phyloP scores from a whole-genome alignment of 2,329 filamentous ascomycete genomes.

The Stagonosporopsis rhizophila region DNA sequence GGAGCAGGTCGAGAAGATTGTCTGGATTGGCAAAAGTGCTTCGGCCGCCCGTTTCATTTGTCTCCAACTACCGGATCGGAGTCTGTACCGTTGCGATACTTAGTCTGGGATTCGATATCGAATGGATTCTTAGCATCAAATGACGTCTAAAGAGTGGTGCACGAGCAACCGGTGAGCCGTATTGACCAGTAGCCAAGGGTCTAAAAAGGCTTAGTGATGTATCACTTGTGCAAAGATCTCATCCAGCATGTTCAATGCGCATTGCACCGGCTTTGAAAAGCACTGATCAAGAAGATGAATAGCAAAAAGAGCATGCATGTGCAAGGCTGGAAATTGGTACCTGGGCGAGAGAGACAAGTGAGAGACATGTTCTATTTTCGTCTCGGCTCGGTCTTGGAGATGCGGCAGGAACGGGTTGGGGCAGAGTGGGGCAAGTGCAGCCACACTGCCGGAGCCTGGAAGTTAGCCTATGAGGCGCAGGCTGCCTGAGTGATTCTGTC shows the following conservation, averaged over 20 bases:
- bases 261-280: too few species aligned
- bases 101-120: slow-evolving; percentile 36
- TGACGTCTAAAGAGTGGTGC: slow-evolving; percentile 12
- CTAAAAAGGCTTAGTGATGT: slow-evolving; percentile 10
- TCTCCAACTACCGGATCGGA: slow-evolving; percentile 27
- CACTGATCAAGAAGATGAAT: background rate
- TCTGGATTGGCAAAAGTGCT: slow-evolving; percentile 14
- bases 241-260: background rate
- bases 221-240: slow-evolving; percentile 1
- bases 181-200: slow-evolving; percentile 7
- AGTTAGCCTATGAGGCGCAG: slow-evolving; percentile 22
- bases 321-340: slow-evolving; percentile 5
- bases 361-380: slow-evolving; percentile 15
- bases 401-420: slow-evolving; percentile 28
- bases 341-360: background rate
- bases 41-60: slow-evolving; percentile 22
- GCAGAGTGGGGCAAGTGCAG: slow-evolving; percentile 24
- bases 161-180: slow-evolving; percentile 16
- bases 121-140: slow-evolving; percentile 27
- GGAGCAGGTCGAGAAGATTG: slow-evolving; percentile 8
- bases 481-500: slow-evolving; percentile 17
- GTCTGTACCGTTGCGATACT: slow-evolving; percentile 37
- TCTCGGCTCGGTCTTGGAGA: slow-evolving; percentile 17
- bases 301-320: background rate
- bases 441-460: slow-evolving; percentile 9